These are phyloP conservation scores for Verticillium albo-atrum DNA, from an alignment of 2,329 filamentous ascomycete species.

Conservation along the genomic window DNA sequence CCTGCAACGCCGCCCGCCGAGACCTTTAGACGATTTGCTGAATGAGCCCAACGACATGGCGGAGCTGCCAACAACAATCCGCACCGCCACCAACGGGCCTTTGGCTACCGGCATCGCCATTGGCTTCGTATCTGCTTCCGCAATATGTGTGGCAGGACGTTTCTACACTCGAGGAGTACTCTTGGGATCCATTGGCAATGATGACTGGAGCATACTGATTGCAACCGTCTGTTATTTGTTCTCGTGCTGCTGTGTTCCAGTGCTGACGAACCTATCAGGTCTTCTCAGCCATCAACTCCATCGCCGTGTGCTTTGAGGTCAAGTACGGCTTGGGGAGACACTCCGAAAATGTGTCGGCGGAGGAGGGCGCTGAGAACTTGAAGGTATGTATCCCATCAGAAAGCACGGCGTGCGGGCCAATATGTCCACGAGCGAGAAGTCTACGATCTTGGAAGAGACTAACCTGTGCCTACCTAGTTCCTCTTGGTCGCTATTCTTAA, in stretches of 20 bases:
- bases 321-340: conserved; percentile 21
- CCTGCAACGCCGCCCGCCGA: neutral
- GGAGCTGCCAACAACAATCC: conserved; percentile 1
- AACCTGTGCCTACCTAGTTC: conserved; percentile 10
- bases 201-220: conserved; percentile 21
- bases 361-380: conserved; percentile 15
- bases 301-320: conserved; percentile 13
- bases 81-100: conserved; percentile 14
- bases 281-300: conserved; percentile 11
- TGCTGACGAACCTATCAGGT: conserved; percentile 9
- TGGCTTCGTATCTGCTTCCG: conserved; percentile 12
- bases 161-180: conserved; percentile 18
- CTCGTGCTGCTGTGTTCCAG: neutral
- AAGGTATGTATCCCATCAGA: conserved; percentile 10
- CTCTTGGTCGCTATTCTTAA: conserved; percentile 19
- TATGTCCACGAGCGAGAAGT: neutral
- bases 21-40: neutral
- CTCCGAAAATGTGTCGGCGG: conserved; percentile 10
- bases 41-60: neutral
- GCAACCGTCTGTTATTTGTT: conserved; percentile 13
- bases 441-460: neutral
- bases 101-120: conserved; percentile 16
- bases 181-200: conserved; percentile 16
- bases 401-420: neutral
- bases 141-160: conserved; percentile 10